A percentile compares a stretch with the other conserved stretches of the same genome.
phyloP scores from a whole-genome alignment of 1,284 basidiomycete species.

The Golubevia sp. region DNA sequence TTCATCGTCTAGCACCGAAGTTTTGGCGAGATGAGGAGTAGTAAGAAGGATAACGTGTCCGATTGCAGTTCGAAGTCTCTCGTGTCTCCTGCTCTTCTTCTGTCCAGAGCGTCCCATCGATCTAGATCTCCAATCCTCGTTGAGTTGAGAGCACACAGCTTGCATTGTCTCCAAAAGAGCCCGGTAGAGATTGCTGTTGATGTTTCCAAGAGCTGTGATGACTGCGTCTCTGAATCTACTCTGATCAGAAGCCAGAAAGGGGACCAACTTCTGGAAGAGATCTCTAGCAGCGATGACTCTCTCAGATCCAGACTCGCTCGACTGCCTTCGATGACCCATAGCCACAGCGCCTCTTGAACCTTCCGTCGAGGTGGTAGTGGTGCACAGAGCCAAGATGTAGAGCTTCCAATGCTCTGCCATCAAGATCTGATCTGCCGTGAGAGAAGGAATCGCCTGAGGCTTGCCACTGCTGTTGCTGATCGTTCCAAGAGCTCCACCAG shows the following conservation, averaged over 20 bases:
- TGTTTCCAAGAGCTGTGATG: slow-evolving; percentile 83
- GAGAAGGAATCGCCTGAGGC: slow-evolving; percentile 19
- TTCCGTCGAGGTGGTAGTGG: slow-evolving; percentile 66
- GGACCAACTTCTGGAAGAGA: slow-evolving; percentile 82
- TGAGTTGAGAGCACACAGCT: slow-evolving; percentile 77
- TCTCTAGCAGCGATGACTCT: slow-evolving; percentile 74
- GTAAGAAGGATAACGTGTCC: slow-evolving; percentile 87
- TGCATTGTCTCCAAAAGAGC: slow-evolving; percentile 83
- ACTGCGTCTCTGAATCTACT: slow-evolving; percentile 81
- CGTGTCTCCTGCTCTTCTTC: slow-evolving; percentile 72
- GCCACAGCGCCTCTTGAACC: slow-evolving; percentile 65
- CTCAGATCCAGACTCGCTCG: slow-evolving; percentile 72
- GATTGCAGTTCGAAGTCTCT: slow-evolving; percentile 83
- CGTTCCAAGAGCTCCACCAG: slow-evolving; percentile 15
- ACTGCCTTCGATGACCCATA: slow-evolving; percentile 73
- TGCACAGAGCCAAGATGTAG: slow-evolving; percentile 81
- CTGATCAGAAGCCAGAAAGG: slow-evolving; percentile 84
- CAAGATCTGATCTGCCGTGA: slow-evolving; percentile 68
- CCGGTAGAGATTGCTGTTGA: slow-evolving; percentile 76
- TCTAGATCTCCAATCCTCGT: slow-evolving; percentile 72
- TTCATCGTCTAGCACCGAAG: slow-evolving; percentile 72
- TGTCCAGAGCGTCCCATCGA: slow-evolving; percentile 24
- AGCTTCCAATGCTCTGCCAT: slow-evolving; percentile 84
- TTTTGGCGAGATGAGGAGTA: slow-evolving; percentile 75
- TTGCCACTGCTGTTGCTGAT: slow-evolving; percentile 35